Evolutionary conservation across 2,329 filamentous ascomycete species (phyloP).

Genomic region (Trichoderma harzianum): DNA sequence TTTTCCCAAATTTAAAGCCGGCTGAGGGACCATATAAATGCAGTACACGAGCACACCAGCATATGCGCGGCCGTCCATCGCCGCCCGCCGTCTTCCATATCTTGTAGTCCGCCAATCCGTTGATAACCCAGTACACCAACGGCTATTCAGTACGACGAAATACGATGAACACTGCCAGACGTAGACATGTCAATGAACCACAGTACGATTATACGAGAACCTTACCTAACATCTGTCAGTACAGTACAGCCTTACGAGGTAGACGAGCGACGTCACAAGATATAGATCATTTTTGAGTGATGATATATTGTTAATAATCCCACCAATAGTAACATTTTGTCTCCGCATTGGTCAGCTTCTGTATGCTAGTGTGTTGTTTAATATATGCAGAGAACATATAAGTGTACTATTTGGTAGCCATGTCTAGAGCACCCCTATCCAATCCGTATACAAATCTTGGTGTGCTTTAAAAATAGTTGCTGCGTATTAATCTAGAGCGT

Average conservation of each 20-base stretch:
- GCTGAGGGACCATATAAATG: neutral
- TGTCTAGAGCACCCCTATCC: neutral
- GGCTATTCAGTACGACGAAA: neutral
- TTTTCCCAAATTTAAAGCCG: neutral
- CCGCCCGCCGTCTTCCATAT: neutral
- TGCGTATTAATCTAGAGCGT: neutral
- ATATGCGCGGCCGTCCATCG: neutral
- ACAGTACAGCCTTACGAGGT: neutral
- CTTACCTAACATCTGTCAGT: neutral
- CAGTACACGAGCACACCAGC: neutral
- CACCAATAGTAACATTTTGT: neutral
- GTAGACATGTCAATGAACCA: neutral
- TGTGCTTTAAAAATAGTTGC: neutral
- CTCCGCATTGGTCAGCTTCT: neutral
- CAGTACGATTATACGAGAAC: neutral
- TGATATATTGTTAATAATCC: neutral
- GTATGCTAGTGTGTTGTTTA: neutral
- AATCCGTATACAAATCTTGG: neutral
- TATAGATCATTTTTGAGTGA: neutral
- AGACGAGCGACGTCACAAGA: neutral
- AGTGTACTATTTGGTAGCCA: neutral
- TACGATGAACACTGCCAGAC: neutral
- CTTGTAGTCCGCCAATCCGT: neutral
- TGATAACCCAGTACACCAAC: neutral
- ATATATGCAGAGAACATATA: neutral